These are phyloP conservation scores for Fusarium avenaceum DNA, from an alignment of 2,329 filamentous ascomycete genomes.

Conservation along the genomic window DNA sequence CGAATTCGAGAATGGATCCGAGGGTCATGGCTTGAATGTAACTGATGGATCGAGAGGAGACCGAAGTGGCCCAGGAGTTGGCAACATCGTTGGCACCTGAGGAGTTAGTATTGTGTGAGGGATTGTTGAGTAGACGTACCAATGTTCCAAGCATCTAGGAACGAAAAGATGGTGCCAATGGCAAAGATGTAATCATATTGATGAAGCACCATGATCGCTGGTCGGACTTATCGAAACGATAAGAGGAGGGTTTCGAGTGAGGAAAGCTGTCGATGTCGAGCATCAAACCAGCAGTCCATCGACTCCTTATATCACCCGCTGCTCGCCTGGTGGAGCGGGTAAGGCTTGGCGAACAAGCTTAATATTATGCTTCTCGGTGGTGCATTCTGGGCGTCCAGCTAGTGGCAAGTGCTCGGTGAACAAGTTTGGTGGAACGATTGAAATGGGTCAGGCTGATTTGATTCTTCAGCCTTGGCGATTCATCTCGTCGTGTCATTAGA, in stretches of 20 bases:
- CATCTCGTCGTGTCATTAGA: neutral
- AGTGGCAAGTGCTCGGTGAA: conserved; percentile 17
- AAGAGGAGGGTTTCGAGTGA: no score
- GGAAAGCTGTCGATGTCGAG: conserved; percentile 20
- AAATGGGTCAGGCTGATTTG: neutral
- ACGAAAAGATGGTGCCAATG: conserved; percentile 74
- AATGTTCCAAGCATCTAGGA: conserved; percentile 75
- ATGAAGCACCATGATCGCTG: conserved; percentile 50
- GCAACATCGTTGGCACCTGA: conserved; percentile 71
- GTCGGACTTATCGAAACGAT: conserved; percentile 5
- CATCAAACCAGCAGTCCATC: conserved; percentile 6
- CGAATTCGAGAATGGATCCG: conserved; percentile 71
- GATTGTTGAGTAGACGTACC: conserved; percentile 53
- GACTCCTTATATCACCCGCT: conserved; percentile 44
- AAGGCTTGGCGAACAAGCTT: conserved; percentile 49
- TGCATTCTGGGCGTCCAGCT: neutral
- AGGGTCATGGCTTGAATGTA: conserved; percentile 72
- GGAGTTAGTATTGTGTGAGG: neutral
- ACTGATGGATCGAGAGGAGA: conserved; percentile 75
- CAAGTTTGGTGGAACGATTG: neutral
- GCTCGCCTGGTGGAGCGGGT: conserved; percentile 21
- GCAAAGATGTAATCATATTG: conserved; percentile 75
- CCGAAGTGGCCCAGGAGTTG: conserved; percentile 82
- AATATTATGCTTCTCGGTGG: conserved; percentile 46
- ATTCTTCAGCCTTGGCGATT: conserved; percentile 28